Evolutionary conservation across 352 stramenopile species (phyloP), one percentile per base, ranked within the genome.

Genomic region (Globisporangium solare): DNA sequence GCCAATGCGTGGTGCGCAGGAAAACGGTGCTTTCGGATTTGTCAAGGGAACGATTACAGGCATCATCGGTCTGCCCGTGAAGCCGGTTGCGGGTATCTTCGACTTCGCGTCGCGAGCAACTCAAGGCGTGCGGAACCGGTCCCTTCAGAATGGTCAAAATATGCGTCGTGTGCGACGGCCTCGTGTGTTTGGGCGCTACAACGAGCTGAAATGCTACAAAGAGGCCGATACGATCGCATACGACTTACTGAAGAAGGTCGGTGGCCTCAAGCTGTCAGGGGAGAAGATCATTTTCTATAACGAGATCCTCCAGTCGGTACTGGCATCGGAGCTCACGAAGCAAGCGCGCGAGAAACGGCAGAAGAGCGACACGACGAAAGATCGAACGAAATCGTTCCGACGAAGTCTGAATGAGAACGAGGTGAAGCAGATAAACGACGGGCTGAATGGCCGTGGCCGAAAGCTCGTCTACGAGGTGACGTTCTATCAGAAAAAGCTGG

Each of bases 281-380:
- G 84, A 94, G 57, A 94, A 95, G 58, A 92, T 95, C 56, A 83
- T 95, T 45, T 95, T 92, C 50, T 92, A 94, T 70, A 87, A 89
- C 49, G 83, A 92, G 61, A 81, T 95, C 48, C 62, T 93, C 24
- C 86, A 95, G 63, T 88, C 67, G 0, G 77, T 94, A 3, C 67
- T 73, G 13, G 84, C 74, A 3, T 76, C 79, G 2, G 83, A 94
- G 61, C 59, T 95, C 42, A 89, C 83, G 22, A 75, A 85, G 49
- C 83, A 91, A 61, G 86, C 83, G 6, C 76, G 86, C 41, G 73
- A 89, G 58, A 78, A 83, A 49, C 12, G 56, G 50, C 27, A 35
- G 27, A 80, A 59, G 53, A 86, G 67, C 12, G 82, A 94, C 41
- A 82, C 82, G 12, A 76, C 72, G 4, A 70, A 71, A 40, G 74